Base-by-base conservation (phyloP, 768 basidiomycete genomes). In the Thelephora ganbajun region DNA sequence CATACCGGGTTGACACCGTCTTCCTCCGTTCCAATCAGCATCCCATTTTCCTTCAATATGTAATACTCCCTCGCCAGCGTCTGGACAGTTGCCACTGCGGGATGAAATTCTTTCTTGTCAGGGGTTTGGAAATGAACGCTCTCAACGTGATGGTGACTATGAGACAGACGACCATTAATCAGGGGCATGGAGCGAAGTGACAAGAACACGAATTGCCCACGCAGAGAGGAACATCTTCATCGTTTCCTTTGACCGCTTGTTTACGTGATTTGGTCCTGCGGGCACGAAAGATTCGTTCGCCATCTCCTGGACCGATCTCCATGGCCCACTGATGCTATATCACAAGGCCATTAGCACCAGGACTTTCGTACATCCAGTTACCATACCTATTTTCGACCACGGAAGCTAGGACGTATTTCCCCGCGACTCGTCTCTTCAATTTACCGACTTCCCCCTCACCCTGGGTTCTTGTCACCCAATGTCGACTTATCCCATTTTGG, bases 1-100 rank as follows among this genome's bases (percentile, higher is more conserved):
- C 84, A 88, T 9, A 79, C 65, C 3, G 55, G 49, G 6, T 71
- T 70, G 20, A 87, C 67, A 0, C 83, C 84, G 6, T 83, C 81
- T 54, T 88, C 84, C 59, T 89, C 85, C 47, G 67, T 69, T 6
- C 85, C 85, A 12, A 88, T 69, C 53, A 82, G 76, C 76, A 84
- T 78, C 13, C 85, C 85, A 47, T 83, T 87, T 50, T 86, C 81
- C 47, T 70, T 73, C 51, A 89, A 59, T 33, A 88, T 69, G 54
- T 69, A 80, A 56, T 85, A 83, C 57, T 79, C 80, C 49, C 85
- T 62, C 33, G 63, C 67, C 1, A 76, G 77, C 0, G 85, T 88
- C 58, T 84, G 85, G 7, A 87, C 72, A 14, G 74, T 66, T 1
- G 85, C 85, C 5, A 88, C 54, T 1, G 80, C 80, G 1, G 63